Percentiles rank a stretch among this genome's conserved stretches.
phyloP scores from a whole-genome alignment of 345 rosid genomes.

The Populus ilicifolia region DNA sequence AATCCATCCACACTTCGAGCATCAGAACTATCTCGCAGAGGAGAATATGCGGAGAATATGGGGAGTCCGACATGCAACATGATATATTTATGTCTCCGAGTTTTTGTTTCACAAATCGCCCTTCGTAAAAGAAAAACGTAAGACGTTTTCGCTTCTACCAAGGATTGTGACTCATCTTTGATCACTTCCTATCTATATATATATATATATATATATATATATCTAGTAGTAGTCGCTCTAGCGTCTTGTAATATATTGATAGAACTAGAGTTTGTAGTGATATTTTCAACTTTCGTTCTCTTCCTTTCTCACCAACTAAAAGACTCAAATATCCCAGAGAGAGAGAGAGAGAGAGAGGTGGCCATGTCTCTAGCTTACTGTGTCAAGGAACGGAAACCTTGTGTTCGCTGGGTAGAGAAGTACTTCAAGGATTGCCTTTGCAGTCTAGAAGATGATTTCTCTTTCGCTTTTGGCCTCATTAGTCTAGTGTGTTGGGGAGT shows the following conservation, averaged over 20 bases:
- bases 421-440: slow-evolving; percentile 89
- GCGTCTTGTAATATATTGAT: neutral
- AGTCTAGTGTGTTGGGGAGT: slow-evolving; percentile 84
- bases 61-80: too few relatives aligned
- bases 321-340: neutral
- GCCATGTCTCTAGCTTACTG: slow-evolving; percentile 54
- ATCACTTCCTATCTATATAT: too few relatives aligned
- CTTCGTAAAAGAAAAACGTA: too few relatives aligned
- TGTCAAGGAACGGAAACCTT: slow-evolving; percentile 50
- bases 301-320: neutral
- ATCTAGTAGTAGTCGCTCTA: neutral
- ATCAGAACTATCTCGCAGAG: neutral
- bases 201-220: too few relatives aligned
- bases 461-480: slow-evolving; percentile 60
- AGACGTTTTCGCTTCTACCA: too few relatives aligned
- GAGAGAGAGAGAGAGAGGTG: slow-evolving; percentile 15
- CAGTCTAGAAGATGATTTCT: slow-evolving; percentile 60
- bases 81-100: too few relatives aligned
- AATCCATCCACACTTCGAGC: neutral
- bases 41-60: neutral
- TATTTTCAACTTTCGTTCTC: neutral
- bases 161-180: too few relatives aligned
- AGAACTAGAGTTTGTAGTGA: neutral
- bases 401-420: slow-evolving; percentile 67
- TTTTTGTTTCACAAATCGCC: too few relatives aligned